A percentile compares a stretch with the other conserved stretches of the same genome.
Evolutionary conservation across 176 grass and related monocot genomes (phyloP).

Genomic region (Melocanna baccifera): DNA sequence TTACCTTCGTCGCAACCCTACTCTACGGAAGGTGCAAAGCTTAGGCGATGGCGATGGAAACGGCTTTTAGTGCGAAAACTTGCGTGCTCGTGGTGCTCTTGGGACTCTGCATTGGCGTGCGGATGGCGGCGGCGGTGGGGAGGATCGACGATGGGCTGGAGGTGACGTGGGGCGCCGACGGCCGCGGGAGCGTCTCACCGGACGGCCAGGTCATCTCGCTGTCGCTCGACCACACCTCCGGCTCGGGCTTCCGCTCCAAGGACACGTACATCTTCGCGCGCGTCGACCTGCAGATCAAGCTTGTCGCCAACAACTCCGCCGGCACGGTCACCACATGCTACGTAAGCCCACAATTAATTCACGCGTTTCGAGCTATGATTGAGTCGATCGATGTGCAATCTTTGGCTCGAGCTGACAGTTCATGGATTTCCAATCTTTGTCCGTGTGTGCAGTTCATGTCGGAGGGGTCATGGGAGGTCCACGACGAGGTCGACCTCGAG

Average conservation of each 20-base stretch:
- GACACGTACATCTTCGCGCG: conserved; percentile 62
- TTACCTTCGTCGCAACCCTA: background rate
- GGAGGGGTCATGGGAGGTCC: conserved; percentile 44
- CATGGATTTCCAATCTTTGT: background rate
- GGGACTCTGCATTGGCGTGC: conserved; percentile 3
- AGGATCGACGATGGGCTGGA: conserved; percentile 42
- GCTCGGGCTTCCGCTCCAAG: conserved; percentile 71
- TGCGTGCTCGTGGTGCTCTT: background rate
- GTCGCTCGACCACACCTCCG: conserved; percentile 42
- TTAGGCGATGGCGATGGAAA: background rate
- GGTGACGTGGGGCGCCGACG: conserved; percentile 46
- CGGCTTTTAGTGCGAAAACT: background rate
- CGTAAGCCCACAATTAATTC: conserved; percentile 23
- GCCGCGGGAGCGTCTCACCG: conserved; percentile 25
- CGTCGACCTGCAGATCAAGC: conserved; percentile 67
- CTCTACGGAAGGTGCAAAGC: background rate
- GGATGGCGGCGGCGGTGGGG: background rate
- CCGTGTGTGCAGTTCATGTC: conserved; percentile 48
- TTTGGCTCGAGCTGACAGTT: background rate
- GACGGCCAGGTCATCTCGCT: conserved; percentile 40
- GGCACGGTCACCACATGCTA: conserved; percentile 86
- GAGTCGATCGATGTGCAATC: background rate
- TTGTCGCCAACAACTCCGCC: conserved; percentile 71
- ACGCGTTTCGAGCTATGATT: too few relatives aligned
- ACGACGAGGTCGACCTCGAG: conserved; percentile 92